A percentile compares a stretch with the other conserved stretches of the same genome.
phyloP scores from a whole-genome alignment of 2,329 filamentous ascomycete species.

The Periglandula ipomoeae region DNA sequence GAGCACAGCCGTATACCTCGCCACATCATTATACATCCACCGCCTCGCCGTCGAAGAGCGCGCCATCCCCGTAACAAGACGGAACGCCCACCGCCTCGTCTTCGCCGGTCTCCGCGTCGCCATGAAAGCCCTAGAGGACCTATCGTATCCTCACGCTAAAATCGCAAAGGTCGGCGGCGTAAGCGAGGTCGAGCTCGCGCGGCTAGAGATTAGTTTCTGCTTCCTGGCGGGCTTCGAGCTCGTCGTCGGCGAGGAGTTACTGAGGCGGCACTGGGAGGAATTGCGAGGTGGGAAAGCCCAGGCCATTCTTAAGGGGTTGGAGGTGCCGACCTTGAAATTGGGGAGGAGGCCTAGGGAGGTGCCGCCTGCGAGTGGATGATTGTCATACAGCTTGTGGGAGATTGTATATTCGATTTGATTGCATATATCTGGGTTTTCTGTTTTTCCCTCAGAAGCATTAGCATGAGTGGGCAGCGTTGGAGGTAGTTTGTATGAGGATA shows the following conservation, averaged over 20 bases:
- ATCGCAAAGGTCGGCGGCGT: conserved; percentile 86
- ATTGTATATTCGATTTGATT: too few species aligned
- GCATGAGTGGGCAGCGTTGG: background rate
- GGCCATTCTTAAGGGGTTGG: conserved; percentile 15
- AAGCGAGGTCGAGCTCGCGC: conserved; percentile 67
- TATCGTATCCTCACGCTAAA: conserved; percentile 75
- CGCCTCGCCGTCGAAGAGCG: conserved; percentile 69
- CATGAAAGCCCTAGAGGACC: conserved; percentile 91
- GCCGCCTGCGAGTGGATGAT: conserved; percentile 4
- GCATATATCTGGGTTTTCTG: too few species aligned
- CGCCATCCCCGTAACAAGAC: conserved; percentile 68
- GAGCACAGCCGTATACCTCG: conserved; percentile 87
- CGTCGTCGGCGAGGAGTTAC: conserved; percentile 35
- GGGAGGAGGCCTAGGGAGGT: conserved; percentile 12
- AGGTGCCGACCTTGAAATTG: conserved; percentile 21
- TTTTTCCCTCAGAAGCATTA: background rate
- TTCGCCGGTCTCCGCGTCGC: conserved; percentile 79
- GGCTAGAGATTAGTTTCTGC: conserved; percentile 83
- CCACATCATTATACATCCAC: conserved; percentile 80
- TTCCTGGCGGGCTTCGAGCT: conserved; percentile 81
- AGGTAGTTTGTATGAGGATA: background rate
- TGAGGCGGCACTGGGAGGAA: conserved; percentile 25
- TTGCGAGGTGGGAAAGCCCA: conserved; percentile 21
- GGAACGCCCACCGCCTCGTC: conserved; percentile 79
- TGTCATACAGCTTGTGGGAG: background rate